Evolutionary conservation across 352 stramenopile species (phyloP), one percentile per base, ranked within the genome.

Genomic region (Pythium vanterpoolii): DNA sequence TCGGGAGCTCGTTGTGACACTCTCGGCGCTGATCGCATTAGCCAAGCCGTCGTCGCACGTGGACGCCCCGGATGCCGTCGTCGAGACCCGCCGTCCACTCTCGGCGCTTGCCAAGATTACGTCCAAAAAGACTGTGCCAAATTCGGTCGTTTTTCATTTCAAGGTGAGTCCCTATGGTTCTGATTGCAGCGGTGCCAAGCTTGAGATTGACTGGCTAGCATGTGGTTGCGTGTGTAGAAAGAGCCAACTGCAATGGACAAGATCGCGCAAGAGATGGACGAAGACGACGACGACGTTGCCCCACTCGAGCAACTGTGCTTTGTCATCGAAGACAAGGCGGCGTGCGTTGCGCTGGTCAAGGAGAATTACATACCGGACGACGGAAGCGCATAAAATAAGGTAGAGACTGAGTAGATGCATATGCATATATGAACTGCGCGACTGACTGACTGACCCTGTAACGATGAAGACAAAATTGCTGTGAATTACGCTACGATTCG

Each of bases 61-160:
- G 3, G 56, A 76, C 24, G 57, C 47, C 3, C 51, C 54, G 7
- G 68, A 72, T 52, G 81, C 75, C 0, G 52, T 89, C 14, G 72
- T 92, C 3, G 82, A 94, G 61, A 79, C 84, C 8, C 76, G 72
- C 39, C 72, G 77, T 24, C 64, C 71, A 23, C 66, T 94, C 27
- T 72, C 73, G 21, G 69, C 80, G 13, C 58, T 94, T 8, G 64
- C 56, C 0, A 79, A 84, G 57, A 78, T 94, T 54, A 74, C 74
- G 8, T 77, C 76, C 23, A 69, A 77, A 26, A 69, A 87, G 16
- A 77, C 72, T 3, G 45, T 90, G 9, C 60, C 77, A 5, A 91
- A 88, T 60, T 78, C 77, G 1, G 62, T 94, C 24, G 67, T 91
- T 36, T 86, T 94, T 53, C 69, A 88, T 54, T 94, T 92, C 53